phyloP scores from a whole-genome alignment of 768 basidiomycete genomes.

The Mycena pura region DNA sequence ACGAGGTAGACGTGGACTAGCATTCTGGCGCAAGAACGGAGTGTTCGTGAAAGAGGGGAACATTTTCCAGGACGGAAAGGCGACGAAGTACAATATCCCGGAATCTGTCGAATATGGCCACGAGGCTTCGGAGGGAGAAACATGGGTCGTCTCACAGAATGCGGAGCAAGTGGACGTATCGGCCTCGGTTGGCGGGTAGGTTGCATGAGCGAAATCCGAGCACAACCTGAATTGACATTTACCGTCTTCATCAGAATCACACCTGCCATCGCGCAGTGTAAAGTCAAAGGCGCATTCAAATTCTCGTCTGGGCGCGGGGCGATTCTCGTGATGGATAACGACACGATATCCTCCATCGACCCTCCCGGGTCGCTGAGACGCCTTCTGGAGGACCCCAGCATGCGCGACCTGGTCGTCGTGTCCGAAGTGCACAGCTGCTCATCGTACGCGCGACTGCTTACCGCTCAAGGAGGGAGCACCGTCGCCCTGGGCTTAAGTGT shows the following conservation, averaged over 20 bases:
- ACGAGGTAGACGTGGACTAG: conserved; percentile 10
- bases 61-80: conserved; percentile 29
- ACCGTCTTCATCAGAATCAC: background rate
- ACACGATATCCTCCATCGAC: conserved; percentile 34
- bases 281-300: conserved; percentile 35
- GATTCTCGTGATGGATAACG: conserved; percentile 39
- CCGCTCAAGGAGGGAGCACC: conserved; percentile 20
- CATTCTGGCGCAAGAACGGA: conserved; percentile 35
- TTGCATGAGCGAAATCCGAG: too few relatives aligned
- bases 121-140: conserved; percentile 24
- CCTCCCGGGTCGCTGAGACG: conserved; percentile 34
- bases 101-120: conserved; percentile 31
- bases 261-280: conserved; percentile 33
- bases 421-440: conserved; percentile 42
- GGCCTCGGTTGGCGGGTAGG: conserved; percentile 6
- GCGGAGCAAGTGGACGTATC: conserved; percentile 27
- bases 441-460: conserved; percentile 39
- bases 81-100: background rate
- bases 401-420: conserved; percentile 36
- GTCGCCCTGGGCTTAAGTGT: conserved; percentile 36
- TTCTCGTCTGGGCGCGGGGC: conserved; percentile 36
- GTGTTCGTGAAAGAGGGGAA: conserved; percentile 41
- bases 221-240: too few relatives aligned
- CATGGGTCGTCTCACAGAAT: conserved; percentile 38
- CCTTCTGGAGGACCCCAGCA: conserved; percentile 32